Conservation (phyloP, 768 basidiomycete species). For the Kwoniella newhampshirensis region DNA sequence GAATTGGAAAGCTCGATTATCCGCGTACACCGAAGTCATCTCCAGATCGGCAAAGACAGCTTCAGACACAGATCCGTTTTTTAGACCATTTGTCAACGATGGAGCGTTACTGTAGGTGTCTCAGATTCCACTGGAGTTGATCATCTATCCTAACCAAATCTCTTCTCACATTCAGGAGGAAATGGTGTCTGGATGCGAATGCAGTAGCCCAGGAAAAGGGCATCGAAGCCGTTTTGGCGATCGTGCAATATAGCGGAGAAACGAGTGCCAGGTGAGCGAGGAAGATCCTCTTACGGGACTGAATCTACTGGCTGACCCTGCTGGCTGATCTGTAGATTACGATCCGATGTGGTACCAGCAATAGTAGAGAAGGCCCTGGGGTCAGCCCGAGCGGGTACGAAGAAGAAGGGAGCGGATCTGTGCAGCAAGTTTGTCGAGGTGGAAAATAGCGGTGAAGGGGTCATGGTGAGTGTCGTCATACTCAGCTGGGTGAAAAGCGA, state of each 20-base stretch:
- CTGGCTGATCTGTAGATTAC: conserved; percentile 56
- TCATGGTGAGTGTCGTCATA: conserved; percentile 68
- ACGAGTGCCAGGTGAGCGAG: conserved; percentile 62
- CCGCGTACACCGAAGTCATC: conserved; percentile 82
- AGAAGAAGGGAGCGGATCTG: conserved; percentile 79
- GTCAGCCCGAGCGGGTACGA: conserved; percentile 84
- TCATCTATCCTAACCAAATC: not conserved
- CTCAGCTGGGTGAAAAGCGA: not conserved
- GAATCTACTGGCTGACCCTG: conserved; percentile 1
- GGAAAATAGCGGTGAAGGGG: conserved; percentile 81
- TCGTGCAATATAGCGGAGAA: conserved; percentile 91
- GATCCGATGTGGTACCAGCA: conserved; percentile 78
- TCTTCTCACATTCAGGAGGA: conserved; percentile 59
- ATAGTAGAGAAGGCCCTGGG: conserved; percentile 96
- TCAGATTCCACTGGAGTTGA: not conserved
- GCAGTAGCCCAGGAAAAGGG: conserved; percentile 98
- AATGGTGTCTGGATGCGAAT: conserved; percentile 84
- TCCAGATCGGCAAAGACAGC: conserved; percentile 83
- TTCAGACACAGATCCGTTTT: conserved; percentile 90
- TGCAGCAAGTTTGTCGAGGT: conserved; percentile 87
- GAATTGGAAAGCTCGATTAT: conserved; percentile 98
- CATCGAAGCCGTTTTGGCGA: conserved; percentile 77
- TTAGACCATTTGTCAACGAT: conserved; percentile 80
- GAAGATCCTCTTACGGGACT: not conserved
- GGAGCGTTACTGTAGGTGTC: conserved; percentile 61